phyloP scores from a whole-genome alignment of 495 filamentous ascomycete genomes.

The Astrothelium subdiscretum region DNA sequence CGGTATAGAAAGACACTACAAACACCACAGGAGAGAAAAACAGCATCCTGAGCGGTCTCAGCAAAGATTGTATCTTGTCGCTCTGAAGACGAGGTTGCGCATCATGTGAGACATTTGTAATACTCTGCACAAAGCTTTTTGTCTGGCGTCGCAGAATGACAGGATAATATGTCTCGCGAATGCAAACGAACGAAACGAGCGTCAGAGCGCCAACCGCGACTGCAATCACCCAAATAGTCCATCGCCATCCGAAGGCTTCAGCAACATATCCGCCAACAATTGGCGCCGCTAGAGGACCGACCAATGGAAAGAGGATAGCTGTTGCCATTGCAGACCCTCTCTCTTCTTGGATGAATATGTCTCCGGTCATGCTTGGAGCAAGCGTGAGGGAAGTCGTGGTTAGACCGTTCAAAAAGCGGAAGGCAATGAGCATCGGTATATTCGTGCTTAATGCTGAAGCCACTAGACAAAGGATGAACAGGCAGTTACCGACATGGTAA shows the following conservation, averaged over 20 bases:
- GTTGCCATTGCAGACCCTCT: conserved; percentile 40
- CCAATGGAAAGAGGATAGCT: conserved; percentile 45
- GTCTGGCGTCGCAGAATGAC: conserved; percentile 10
- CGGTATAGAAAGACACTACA: background rate
- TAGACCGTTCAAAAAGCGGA: conserved; percentile 39
- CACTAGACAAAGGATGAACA: conserved; percentile 37
- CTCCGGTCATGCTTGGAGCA: conserved; percentile 49
- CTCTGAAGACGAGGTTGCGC: background rate
- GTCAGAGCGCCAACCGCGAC: background rate
- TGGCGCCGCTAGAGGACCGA: conserved; percentile 25
- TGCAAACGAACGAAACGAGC: background rate
- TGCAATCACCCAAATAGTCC: background rate
- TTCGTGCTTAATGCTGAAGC: conserved; percentile 34
- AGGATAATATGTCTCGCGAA: conserved; percentile 20
- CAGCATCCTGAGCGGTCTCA: background rate
- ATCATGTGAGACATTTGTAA: background rate
- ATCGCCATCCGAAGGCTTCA: conserved; percentile 2
- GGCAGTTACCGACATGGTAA: conserved; percentile 38
- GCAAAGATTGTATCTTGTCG: background rate
- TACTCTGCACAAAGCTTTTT: background rate
- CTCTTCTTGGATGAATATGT: conserved; percentile 40
- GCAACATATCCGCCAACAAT: background rate
- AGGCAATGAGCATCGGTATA: conserved; percentile 33
- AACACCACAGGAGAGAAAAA: background rate
- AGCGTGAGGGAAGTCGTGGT: conserved; percentile 44